Evolutionary conservation across 768 basidiomycete genomes (phyloP).

Genomic region (Suillus luteus): DNA sequence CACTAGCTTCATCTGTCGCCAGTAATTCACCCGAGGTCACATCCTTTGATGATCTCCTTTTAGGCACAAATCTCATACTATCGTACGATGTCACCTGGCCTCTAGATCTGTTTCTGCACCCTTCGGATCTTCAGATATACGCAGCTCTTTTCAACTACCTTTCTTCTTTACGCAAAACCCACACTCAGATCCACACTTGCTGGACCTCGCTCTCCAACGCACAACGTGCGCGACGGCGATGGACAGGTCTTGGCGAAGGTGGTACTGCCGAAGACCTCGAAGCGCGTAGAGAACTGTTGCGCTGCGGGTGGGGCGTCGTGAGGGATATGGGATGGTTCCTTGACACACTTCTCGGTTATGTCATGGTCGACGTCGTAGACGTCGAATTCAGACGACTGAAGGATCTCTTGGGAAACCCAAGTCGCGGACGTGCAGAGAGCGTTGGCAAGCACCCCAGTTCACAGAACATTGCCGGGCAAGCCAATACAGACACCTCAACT

Average conservation of each 20-base stretch:
- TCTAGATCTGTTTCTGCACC: conserved; percentile 83
- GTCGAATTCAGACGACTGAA: conserved; percentile 77
- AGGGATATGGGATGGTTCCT: conserved; percentile 92
- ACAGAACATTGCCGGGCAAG: conserved; percentile 14
- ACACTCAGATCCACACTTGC: conserved; percentile 74
- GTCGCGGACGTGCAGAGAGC: conserved; percentile 24
- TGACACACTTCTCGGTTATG: conserved; percentile 78
- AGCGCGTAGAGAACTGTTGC: conserved; percentile 61
- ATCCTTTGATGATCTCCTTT: conserved; percentile 70
- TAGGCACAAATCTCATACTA: conserved; percentile 76
- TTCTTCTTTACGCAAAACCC: conserved; percentile 81
- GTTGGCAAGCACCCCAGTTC: conserved; percentile 13
- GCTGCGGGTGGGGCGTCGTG: conserved; percentile 86
- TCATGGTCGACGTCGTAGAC: conserved; percentile 90
- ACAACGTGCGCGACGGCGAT: conserved; percentile 79
- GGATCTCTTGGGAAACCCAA: conserved; percentile 45
- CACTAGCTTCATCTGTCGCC: conserved; percentile 44
- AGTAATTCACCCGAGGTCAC: conserved; percentile 42
- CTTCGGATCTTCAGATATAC: conserved; percentile 73
- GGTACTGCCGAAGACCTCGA: conserved; percentile 74
- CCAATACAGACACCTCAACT: conserved; percentile 25
- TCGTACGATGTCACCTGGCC: conserved; percentile 82
- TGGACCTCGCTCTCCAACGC: conserved; percentile 87
- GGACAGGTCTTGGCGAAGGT: conserved; percentile 88
- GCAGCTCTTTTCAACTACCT: conserved; percentile 80